A percentile compares a stretch with the other conserved stretches of the same genome.
Evolutionary conservation across 108 stramenopile species (phyloP).

Genomic region (Cyclostephanos invisitatus): DNA sequence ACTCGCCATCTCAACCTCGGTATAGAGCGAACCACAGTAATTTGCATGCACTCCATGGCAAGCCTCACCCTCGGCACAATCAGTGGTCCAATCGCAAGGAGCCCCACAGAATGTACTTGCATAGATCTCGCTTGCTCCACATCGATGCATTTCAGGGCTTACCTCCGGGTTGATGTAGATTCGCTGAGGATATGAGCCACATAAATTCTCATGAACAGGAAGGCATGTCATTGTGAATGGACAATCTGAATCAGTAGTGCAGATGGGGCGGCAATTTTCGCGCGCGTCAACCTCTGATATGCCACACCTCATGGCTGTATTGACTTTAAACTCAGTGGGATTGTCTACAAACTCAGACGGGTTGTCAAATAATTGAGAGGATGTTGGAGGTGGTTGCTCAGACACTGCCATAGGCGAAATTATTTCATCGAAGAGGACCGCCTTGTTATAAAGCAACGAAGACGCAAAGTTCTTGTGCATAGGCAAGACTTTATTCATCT

Average conservation of each 20-base stretch:
- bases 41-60: slow-evolving; percentile 1
- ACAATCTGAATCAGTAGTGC: slow-evolving; percentile 29
- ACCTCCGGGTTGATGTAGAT: no score
- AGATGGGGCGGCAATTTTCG: slow-evolving; percentile 23
- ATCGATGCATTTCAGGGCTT: no score
- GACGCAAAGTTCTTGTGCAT: slow-evolving; percentile 43
- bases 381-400: not conserved
- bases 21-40: not conserved
- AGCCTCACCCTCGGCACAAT: no score
- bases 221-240: slow-evolving; percentile 17
- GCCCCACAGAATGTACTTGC: no score
- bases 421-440: slow-evolving; percentile 24
- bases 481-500: slow-evolving; percentile 43
- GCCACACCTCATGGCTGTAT: slow-evolving; percentile 33
- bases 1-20: no score
- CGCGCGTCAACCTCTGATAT: slow-evolving; percentile 37
- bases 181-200: no score
- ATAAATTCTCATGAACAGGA: slow-evolving; percentile 26
- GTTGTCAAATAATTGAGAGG: not conserved
- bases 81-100: no score
- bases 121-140: no score
- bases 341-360: not conserved
- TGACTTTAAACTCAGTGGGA: slow-evolving; percentile 6
- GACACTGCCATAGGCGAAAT: not conserved
- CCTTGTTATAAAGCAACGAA: slow-evolving; percentile 9